phyloP scores from a whole-genome alignment of 2,329 filamentous ascomycete genomes.

The Davidsoniella neocaledoniae region DNA sequence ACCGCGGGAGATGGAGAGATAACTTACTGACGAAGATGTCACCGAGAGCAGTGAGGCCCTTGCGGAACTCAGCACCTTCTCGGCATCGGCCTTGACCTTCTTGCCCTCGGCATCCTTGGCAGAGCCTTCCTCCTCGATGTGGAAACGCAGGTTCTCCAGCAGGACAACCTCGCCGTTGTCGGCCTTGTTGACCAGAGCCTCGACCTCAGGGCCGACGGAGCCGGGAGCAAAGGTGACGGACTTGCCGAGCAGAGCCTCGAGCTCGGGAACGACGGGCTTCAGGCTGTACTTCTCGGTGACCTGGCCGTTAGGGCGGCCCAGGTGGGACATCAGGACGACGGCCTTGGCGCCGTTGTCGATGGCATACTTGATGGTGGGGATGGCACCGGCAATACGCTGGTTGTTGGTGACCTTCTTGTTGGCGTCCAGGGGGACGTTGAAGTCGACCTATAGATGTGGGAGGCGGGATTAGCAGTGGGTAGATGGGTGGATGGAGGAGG shows the following conservation, averaged over 20 bases:
- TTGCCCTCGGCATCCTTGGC: constrained; percentile 86
- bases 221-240: constrained; percentile 78
- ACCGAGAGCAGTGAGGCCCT: constrained; percentile 82
- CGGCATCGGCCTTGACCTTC: constrained; percentile 96
- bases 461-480: not conserved
- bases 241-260: constrained; percentile 78
- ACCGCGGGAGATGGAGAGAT: constrained; percentile 1
- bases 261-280: constrained; percentile 75
- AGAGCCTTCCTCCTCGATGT: constrained; percentile 94
- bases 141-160: constrained; percentile 96
- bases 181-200: constrained; percentile 75
- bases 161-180: constrained; percentile 69
- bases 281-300: constrained; percentile 86
- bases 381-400: constrained; percentile 91
- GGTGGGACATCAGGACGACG: constrained; percentile 94
- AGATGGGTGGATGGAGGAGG: not conserved
- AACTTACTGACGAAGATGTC: constrained; percentile 88
- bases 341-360: constrained; percentile 80
- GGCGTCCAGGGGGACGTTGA: constrained; percentile 93
- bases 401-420: constrained; percentile 94
- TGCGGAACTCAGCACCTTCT: constrained; percentile 86
- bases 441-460: constrained; percentile 59
- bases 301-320: constrained; percentile 86
- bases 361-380: constrained; percentile 91
- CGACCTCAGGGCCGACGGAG: constrained; percentile 76